A percentile compares a stretch with the other conserved stretches of the same genome.
Evolutionary conservation across 139 green algal genomes (phyloP).

Genomic region (Nannochloris sp.): DNA sequence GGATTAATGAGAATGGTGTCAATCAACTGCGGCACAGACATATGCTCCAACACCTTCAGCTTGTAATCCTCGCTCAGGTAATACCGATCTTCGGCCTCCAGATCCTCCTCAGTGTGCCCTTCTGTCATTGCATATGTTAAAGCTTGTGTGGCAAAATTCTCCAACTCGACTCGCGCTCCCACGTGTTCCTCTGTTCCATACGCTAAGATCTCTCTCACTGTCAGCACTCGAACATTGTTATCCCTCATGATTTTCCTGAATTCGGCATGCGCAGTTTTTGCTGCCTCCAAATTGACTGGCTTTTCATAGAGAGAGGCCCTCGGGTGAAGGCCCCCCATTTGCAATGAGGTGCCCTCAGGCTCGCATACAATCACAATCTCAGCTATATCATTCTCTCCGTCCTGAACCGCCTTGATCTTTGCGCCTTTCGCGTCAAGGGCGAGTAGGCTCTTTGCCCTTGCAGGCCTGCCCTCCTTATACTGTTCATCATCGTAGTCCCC

Average conservation of each 20-base stretch:
- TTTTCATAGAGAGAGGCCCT: conserved; percentile 83
- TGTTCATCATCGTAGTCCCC: too few species aligned
- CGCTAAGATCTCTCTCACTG: conserved; percentile 79
- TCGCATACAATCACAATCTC: conserved; percentile 74
- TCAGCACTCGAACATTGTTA: conserved; percentile 73
- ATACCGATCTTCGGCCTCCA: conserved; percentile 54
- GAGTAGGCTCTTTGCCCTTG: too few species aligned
- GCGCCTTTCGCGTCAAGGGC: too few species aligned
- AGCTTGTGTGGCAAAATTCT: conserved; percentile 71
- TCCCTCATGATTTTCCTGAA: conserved; percentile 75
- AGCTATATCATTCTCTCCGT: conserved; percentile 29
- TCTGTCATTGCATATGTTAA: conserved; percentile 42
- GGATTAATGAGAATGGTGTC: conserved; percentile 87
- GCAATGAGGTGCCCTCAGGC: conserved; percentile 74
- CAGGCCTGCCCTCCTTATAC: too few species aligned
- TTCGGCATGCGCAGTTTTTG: conserved; percentile 63
- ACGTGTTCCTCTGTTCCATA: conserved; percentile 67
- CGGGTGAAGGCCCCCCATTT: conserved; percentile 91
- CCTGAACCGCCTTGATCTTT: conserved; percentile 21
- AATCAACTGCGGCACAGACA: conserved; percentile 81
- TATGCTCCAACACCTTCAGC: conserved; percentile 60
- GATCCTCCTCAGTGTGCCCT: conserved; percentile 30
- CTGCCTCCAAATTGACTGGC: conserved; percentile 85
- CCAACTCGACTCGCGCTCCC: conserved; percentile 71
- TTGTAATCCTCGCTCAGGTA: conserved; percentile 84